These are phyloP conservation scores for Atkinsonella hypoxylon DNA, from an alignment of 2,329 filamentous ascomycete genomes.

Conservation along the genomic window DNA sequence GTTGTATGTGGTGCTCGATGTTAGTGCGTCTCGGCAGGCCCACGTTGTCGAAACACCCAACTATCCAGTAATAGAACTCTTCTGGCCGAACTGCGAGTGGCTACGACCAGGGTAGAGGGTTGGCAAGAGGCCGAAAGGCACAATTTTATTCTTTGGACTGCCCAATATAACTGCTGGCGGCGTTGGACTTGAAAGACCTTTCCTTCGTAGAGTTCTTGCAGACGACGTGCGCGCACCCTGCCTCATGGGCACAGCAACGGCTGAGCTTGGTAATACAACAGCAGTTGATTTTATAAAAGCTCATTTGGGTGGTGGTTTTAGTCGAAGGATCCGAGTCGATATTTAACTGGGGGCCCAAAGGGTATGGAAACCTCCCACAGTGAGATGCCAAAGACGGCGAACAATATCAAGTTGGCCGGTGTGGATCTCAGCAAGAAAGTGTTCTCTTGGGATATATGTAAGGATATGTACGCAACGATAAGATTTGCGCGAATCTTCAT, in stretches of 20 bases:
- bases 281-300: background rate
- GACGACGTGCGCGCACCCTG: background rate
- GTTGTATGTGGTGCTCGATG: background rate
- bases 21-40: slow-evolving; percentile 2
- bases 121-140: slow-evolving; percentile 2
- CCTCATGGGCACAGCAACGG: too few species aligned
- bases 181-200: background rate
- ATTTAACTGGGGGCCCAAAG: slow-evolving; percentile 7
- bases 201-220: background rate
- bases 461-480: background rate
- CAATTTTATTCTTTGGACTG: slow-evolving; percentile 2
- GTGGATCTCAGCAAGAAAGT: slow-evolving; percentile 5
- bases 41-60: slow-evolving; percentile 1
- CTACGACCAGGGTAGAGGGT: slow-evolving; percentile 7
- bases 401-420: background rate
- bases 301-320: slow-evolving; percentile 1
- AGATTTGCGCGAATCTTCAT: background rate
- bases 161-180: slow-evolving; percentile 4
- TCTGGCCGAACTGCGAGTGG: slow-evolving; percentile 6
- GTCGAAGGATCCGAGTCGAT: slow-evolving; percentile 9
- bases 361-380: slow-evolving; percentile 6
- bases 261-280: background rate
- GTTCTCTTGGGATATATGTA: background rate
- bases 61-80: slow-evolving; percentile 1
- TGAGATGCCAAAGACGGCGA: slow-evolving; percentile 7